A percentile compares a stretch with the other conserved stretches of the same genome.
These are phyloP conservation scores for Ceratobasidium sp. DNA, from an alignment of 1,284 basidiomycete genomes.

Conservation along the genomic window DNA sequence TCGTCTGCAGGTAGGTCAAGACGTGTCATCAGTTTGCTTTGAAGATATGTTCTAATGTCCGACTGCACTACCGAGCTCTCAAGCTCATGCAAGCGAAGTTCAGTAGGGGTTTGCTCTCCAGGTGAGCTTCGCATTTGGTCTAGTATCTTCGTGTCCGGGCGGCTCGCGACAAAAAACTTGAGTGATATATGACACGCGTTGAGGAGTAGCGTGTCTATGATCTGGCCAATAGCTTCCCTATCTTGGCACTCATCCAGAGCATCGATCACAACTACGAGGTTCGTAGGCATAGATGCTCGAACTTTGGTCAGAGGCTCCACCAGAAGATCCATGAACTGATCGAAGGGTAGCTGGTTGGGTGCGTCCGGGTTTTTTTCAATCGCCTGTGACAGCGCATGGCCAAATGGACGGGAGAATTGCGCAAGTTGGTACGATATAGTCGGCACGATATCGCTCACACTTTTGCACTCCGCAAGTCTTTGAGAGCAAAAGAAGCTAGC, in stretches of 20 bases:
- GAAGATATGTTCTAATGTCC: neutral
- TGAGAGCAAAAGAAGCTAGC: neutral
- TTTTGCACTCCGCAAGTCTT: neutral
- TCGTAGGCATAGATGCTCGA: neutral
- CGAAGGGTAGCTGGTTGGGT: neutral
- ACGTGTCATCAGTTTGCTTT: neutral
- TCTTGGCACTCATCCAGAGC: conserved; percentile 50
- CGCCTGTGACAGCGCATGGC: neutral
- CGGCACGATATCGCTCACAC: neutral
- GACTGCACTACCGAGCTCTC: neutral
- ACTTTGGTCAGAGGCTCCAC: no score
- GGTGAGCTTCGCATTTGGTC: neutral
- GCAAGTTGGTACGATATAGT: neutral
- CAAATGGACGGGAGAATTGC: neutral
- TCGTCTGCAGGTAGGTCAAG: neutral
- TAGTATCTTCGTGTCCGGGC: conserved; percentile 42
- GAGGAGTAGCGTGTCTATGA: conserved; percentile 44
- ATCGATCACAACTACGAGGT: conserved; percentile 42
- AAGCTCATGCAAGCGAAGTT: neutral
- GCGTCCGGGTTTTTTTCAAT: neutral
- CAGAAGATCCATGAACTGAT: neutral
- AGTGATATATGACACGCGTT: conserved; percentile 46
- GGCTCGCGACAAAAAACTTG: conserved; percentile 49
- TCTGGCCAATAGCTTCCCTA: neutral
- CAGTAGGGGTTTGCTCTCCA: neutral